Evolutionary conservation across 257 asterid genomes (phyloP), one percentile per base, ranked within the genome.

Genomic region (Buddleja alternifolia): DNA sequence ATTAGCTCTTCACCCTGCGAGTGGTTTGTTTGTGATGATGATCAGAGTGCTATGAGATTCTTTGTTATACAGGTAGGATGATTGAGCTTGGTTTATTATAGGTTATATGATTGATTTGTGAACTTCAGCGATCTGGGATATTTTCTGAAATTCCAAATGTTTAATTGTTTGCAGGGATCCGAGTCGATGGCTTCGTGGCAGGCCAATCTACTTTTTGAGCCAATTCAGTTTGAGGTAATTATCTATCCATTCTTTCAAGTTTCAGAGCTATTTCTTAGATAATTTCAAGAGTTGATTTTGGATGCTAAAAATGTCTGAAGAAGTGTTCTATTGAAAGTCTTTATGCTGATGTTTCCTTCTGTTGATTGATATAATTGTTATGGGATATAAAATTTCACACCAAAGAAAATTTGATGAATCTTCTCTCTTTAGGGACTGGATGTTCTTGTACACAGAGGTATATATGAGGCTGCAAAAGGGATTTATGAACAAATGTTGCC

Each of bases 401-500:
- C 10, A 39, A 40, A 15, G 39, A 20, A 63, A 54, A 40, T 44
- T 46, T 72, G 76, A 65, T 70, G 10, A 11, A 40, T 62, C 42
- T 23, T 48, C 34, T 76, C 39, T 79, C 10, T 74, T 52, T 73
- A 94, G 98, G 98, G 96, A 29, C 70, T 86, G 64, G 97, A 89
- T 67, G 89, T 91, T 62, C 85, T 86, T 24, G 98, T 92, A 58
- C 99, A 94, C 71, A 81, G 99, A 58, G 97, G 99, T 67, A 94
- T 92, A 67, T 94, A 94, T 8, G 98, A 94, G 85, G 97, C 98
- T 63, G 98, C 98, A n/a, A 92, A 92, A 79, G 99, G 97, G 47
- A 91, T 86, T 16, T 94, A 89, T 5, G 93, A 86, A 71, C 98
- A 89, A 42, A 87, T 94, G 88, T 46, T 94, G 77, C 96, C 98